Percentiles rank a stretch among this genome's conserved stretches.
Conservation (phyloP, 2,329 filamentous ascomycete genomes). For the Orbilia ellipsospora region DNA sequence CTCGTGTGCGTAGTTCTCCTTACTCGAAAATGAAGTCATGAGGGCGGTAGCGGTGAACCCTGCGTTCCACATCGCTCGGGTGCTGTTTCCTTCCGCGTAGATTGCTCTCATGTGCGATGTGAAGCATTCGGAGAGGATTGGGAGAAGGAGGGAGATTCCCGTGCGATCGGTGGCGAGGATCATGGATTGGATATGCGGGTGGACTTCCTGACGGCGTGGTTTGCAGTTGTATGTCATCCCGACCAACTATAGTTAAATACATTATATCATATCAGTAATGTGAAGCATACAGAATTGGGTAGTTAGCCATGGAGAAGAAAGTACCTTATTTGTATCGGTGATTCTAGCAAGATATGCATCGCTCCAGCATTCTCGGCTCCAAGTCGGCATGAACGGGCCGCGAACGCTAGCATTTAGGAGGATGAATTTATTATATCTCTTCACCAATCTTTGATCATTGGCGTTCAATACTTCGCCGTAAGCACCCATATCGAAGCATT, state of each 20-base stretch:
- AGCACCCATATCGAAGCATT: constrained; percentile 62
- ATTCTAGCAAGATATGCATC: constrained; percentile 61
- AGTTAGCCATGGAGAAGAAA: background rate
- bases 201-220: constrained; percentile 50
- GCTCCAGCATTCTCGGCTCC: constrained; percentile 62
- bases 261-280: background rate
- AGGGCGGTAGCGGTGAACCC: constrained; percentile 28
- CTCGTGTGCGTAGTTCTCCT: constrained; percentile 17
- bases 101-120: constrained; percentile 15
- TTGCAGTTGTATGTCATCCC: constrained; percentile 62
- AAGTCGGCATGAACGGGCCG: constrained; percentile 62
- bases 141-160: constrained; percentile 62
- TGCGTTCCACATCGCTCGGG: constrained; percentile 17
- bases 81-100: constrained; percentile 35
- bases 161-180: constrained; percentile 62
- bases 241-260: constrained; percentile 60
- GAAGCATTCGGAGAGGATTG: constrained; percentile 49
- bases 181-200: constrained; percentile 62
- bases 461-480: constrained; percentile 61
- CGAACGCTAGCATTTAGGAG: constrained; percentile 62
- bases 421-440: constrained; percentile 62
- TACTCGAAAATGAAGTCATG: constrained; percentile 32
- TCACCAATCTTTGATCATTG: constrained; percentile 59
- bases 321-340: constrained; percentile 60
- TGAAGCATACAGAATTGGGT: background rate